Conservation (phyloP, 805 yeast genomes). For the Candida oleophila region DNA sequence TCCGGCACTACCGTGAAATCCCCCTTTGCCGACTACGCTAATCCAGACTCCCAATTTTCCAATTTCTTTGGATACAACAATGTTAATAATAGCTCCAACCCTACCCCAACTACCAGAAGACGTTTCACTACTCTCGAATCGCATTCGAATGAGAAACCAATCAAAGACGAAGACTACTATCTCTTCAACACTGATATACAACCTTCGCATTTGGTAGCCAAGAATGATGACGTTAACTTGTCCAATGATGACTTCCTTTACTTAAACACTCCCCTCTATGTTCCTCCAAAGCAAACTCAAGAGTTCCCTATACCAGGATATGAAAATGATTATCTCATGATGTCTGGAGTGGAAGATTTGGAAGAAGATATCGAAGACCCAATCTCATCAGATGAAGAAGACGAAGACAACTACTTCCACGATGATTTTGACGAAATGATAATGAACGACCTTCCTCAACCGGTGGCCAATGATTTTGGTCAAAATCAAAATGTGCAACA, state of each 20-base stretch:
- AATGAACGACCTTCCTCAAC: slow-evolving; percentile 11
- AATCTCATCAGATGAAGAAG: slow-evolving; percentile 38
- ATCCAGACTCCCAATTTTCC: slow-evolving; percentile 30
- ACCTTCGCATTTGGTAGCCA: slow-evolving; percentile 37
- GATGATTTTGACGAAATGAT: slow-evolving; percentile 34
- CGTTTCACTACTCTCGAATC: slow-evolving; percentile 34
- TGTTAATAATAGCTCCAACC: slow-evolving; percentile 7
- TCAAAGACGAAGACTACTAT: slow-evolving; percentile 35
- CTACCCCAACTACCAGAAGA: slow-evolving; percentile 22
- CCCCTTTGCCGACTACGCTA: slow-evolving; percentile 42
- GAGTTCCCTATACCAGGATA: slow-evolving; percentile 27
- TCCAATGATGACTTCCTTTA: slow-evolving; percentile 23
- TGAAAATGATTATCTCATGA: slow-evolving; percentile 33
- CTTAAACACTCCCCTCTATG: slow-evolving; percentile 29
- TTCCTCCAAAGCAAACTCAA: slow-evolving; percentile 17
- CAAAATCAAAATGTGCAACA: background rate
- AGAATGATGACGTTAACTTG: slow-evolving; percentile 14
- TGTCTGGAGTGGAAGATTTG: slow-evolving; percentile 31
- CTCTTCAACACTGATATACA: slow-evolving; percentile 42
- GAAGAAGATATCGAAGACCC: slow-evolving; percentile 46
- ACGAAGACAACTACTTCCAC: slow-evolving; percentile 37
- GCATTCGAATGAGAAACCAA: slow-evolving; percentile 12
- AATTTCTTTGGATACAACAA: background rate
- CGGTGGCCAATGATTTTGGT: slow-evolving; percentile 1
- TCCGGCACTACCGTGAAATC: slow-evolving; percentile 4